Evolutionary conservation across 2,329 filamentous ascomycete species (phyloP).

Genomic region (Colletotrichum orbiculare): DNA sequence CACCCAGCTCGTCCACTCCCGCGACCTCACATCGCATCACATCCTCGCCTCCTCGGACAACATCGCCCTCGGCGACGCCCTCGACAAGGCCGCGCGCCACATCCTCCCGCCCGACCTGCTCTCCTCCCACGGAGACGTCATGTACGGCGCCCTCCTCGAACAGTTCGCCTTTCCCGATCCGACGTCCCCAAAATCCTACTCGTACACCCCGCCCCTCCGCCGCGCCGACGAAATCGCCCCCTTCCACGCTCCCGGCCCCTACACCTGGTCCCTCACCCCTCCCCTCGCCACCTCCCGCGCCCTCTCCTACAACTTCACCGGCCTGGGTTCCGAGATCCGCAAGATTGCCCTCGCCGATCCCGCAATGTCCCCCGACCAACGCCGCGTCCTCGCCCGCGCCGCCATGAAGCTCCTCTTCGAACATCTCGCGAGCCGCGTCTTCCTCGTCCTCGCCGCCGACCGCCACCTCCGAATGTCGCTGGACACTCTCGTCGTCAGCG

Average conservation of each 20-base stretch:
- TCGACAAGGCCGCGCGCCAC: constrained; percentile 86
- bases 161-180: constrained; percentile 76
- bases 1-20: constrained; percentile 84
- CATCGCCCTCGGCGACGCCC: constrained; percentile 87
- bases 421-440: constrained; percentile 80
- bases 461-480: constrained; percentile 47
- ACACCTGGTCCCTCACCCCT: constrained; percentile 73
- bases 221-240: constrained; percentile 68
- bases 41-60: constrained; percentile 81
- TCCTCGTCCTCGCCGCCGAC: constrained; percentile 69
- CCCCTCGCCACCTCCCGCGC: constrained; percentile 70
- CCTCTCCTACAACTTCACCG: constrained; percentile 80
- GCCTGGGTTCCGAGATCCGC: constrained; percentile 74
- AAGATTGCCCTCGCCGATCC: constrained; percentile 58
- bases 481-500: constrained; percentile 81
- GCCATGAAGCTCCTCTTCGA: constrained; percentile 87
- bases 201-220: constrained; percentile 67
- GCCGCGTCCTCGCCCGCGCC: constrained; percentile 75
- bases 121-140: constrained; percentile 67
- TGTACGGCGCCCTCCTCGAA: constrained; percentile 86
- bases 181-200: constrained; percentile 41
- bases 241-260: constrained; percentile 50
- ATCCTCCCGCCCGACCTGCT: constrained; percentile 75
- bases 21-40: constrained; percentile 73
- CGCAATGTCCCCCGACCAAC: constrained; percentile 66